These are phyloP conservation scores for Tanacetum coccineum DNA, from an alignment of 129 eudicot species.

Conservation along the genomic window DNA sequence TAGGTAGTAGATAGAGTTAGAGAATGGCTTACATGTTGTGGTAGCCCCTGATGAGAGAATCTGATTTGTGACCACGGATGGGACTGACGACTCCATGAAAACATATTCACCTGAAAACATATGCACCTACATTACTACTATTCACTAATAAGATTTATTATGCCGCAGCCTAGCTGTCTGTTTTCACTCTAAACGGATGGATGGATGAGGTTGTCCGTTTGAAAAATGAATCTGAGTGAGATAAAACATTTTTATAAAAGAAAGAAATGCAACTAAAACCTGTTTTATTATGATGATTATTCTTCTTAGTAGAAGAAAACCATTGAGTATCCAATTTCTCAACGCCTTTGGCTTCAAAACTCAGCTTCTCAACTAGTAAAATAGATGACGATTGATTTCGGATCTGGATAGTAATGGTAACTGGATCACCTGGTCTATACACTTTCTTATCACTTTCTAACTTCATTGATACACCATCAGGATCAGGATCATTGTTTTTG, in stretches of 20 bases:
- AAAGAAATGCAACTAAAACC: constrained; percentile 35
- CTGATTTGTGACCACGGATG: constrained; percentile 72
- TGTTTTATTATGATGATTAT: constrained; percentile 49
- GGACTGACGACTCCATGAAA: constrained; percentile 73
- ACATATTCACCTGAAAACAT: constrained; percentile 69
- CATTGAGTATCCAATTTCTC: constrained; percentile 94
- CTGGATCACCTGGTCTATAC: constrained; percentile 81
- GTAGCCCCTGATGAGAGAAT: constrained; percentile 52
- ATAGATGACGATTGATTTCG: constrained; percentile 49
- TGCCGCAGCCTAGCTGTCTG: too few relatives aligned
- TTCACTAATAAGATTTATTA: too few relatives aligned
- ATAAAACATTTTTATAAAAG: background rate
- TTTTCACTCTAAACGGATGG: too few relatives aligned
- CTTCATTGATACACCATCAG: constrained; percentile 22
- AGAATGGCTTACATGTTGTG: constrained; percentile 64
- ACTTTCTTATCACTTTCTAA: constrained; percentile 60
- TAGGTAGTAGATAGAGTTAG: too few relatives aligned
- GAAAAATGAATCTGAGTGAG: too few relatives aligned
- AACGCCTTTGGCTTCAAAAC: constrained; percentile 75
- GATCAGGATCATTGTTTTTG: too few relatives aligned
- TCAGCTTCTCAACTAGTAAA: constrained; percentile 51
- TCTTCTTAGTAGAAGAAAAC: constrained; percentile 67
- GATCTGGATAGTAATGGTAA: constrained; percentile 59
- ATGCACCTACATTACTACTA: background rate
- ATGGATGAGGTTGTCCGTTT: too few relatives aligned